These are phyloP conservation scores for Suillus plorans DNA, from an alignment of 768 basidiomycete species.

Conservation along the genomic window DNA sequence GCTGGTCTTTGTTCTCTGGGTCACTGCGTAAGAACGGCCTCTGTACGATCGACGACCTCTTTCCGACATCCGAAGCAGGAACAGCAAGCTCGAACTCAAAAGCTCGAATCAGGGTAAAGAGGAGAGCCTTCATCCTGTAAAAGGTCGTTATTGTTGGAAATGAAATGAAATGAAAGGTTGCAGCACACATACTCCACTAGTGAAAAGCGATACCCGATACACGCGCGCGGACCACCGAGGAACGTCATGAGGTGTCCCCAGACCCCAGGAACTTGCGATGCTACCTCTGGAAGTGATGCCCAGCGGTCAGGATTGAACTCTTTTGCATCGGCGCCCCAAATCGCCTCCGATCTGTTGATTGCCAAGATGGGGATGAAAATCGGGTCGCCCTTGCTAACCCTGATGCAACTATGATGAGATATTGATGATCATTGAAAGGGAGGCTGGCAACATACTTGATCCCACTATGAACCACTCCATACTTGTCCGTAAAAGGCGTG, in stretches of 20 bases:
- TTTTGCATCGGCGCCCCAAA: slow-evolving; percentile 66
- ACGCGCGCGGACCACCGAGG: slow-evolving; percentile 62
- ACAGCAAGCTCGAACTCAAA: slow-evolving; percentile 57
- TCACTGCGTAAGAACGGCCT: slow-evolving; percentile 45
- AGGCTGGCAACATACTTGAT: slow-evolving; percentile 33
- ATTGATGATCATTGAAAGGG: neutral
- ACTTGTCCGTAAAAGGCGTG: slow-evolving; percentile 42
- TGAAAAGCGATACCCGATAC: slow-evolving; percentile 68
- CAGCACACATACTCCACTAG: slow-evolving; percentile 49
- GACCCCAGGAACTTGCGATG: slow-evolving; percentile 51
- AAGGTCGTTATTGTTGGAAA: neutral
- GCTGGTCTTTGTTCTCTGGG: slow-evolving; percentile 37
- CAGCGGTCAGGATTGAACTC: slow-evolving; percentile 72
- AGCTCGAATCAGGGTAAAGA: slow-evolving; percentile 50
- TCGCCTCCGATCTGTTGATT: slow-evolving; percentile 48
- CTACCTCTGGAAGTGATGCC: slow-evolving; percentile 45
- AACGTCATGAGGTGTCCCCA: slow-evolving; percentile 63
- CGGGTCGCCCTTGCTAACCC: slow-evolving; percentile 45
- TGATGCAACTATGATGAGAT: slow-evolving; percentile 11
- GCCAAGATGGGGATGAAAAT: slow-evolving; percentile 52
- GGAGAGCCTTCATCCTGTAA: slow-evolving; percentile 39
- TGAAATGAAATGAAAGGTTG: neutral
- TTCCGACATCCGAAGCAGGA: slow-evolving; percentile 39
- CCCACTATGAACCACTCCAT: slow-evolving; percentile 40
- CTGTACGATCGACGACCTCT: slow-evolving; percentile 34